Evolutionary conservation across 495 filamentous ascomycete species (phyloP), one percentile per base, ranked within the genome.

Genomic region (Xylaria curta): DNA sequence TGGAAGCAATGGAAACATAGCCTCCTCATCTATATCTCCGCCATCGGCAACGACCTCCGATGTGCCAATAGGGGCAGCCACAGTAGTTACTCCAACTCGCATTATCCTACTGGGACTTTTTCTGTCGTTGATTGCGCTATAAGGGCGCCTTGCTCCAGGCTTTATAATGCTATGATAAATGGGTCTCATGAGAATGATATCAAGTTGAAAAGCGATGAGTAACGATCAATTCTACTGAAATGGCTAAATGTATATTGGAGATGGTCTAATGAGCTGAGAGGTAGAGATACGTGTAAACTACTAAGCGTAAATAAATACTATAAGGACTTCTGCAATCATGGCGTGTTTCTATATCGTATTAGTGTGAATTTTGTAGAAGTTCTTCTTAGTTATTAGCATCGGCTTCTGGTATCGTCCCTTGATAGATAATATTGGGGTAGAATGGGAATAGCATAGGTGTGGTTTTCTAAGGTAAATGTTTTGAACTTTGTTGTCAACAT

Each of bases 101-200:
- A 3, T 58, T 21, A 5, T 65, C 19, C 44, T 65, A 38, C 17
- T 71, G 3, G 69, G 69, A 56, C 44, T 71, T 64, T 24, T 71
- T 54, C 3, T 56, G 24, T 56, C 33, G 31, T 13, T 71, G 33
- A 40, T 71, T 42, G 46, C 60, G 47, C 60, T 71, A 58, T 65
- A 65, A 33, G 56, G 24, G 21, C 33, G 9, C 54, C 54, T 33
- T 61, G 2, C 1, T 49, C 54, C 26, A 7, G 44, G 13, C 36
- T 15, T 26, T n/a, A 54, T 21, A 36, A 15, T 28, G 46, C 3
- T 51, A 5, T 31, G 33, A 38, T 38, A 38, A 21, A 49, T n/a
- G 17, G 26, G 15, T 36, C 21, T 38, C 38, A 51, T 26, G 51
- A 67, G 17, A 53, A 67, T 36, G n/a, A 67, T 33, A 3, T 38